These are phyloP conservation scores for Articulospora tetracladia DNA, from an alignment of 495 filamentous ascomycete species.

Conservation along the genomic window DNA sequence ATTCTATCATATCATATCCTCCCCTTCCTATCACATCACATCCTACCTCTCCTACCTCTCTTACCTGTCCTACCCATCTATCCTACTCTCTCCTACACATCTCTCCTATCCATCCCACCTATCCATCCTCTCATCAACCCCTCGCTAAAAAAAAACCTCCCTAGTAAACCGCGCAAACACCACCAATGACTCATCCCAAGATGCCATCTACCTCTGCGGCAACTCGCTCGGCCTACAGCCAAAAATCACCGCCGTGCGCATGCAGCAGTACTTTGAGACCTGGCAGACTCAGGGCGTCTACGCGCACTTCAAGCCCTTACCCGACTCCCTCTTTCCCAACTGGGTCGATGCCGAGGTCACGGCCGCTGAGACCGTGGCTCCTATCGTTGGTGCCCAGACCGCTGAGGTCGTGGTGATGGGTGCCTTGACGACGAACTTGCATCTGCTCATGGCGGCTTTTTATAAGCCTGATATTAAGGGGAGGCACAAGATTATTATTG, in stretches of 20 bases:
- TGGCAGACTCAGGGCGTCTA: slow-evolving; percentile 94
- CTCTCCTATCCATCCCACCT: no score
- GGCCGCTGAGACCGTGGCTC: slow-evolving; percentile 68
- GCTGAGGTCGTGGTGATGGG: slow-evolving; percentile 92
- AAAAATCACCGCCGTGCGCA: slow-evolving; percentile 59
- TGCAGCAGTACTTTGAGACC: slow-evolving; percentile 73
- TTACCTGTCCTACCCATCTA: no score
- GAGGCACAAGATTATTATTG: slow-evolving; percentile 84
- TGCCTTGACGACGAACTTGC: slow-evolving; percentile 87
- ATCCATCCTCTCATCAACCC: no score
- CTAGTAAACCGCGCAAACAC: background rate
- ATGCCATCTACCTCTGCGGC: slow-evolving; percentile 87
- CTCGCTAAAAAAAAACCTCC: no score
- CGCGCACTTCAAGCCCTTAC: slow-evolving; percentile 84
- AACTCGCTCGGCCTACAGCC: slow-evolving; percentile 95
- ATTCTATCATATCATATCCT: no score
- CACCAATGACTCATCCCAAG: slow-evolving; percentile 14
- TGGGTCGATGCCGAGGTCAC: slow-evolving; percentile 79
- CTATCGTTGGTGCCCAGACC: slow-evolving; percentile 76
- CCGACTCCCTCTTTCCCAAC: slow-evolving; percentile 67
- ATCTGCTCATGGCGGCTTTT: slow-evolving; percentile 88
- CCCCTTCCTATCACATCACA: no score
- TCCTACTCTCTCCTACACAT: no score
- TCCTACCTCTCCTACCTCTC: no score
- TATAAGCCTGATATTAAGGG: slow-evolving; percentile 71